Conservation (phyloP, 2,329 filamentous ascomycete species). For the Penicillium corylophilum region DNA sequence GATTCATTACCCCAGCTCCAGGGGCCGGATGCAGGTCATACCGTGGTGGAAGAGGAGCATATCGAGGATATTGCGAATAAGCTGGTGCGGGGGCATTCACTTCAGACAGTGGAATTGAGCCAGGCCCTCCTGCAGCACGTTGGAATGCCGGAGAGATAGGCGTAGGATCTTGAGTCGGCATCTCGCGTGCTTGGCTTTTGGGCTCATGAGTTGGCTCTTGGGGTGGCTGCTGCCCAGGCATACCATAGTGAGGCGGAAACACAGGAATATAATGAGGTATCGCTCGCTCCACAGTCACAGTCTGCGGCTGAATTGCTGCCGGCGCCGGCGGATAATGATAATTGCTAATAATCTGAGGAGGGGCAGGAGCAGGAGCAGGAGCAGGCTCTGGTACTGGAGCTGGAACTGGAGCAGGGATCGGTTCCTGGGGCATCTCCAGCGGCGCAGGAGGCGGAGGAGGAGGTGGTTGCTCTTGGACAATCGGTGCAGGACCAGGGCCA, state of each 20-base stretch:
- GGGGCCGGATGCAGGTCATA: slow-evolving; percentile 26
- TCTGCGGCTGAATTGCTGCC: slow-evolving; percentile 49
- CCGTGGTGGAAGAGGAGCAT: slow-evolving; percentile 25
- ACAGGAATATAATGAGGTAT: slow-evolving; percentile 55
- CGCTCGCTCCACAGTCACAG: slow-evolving; percentile 21
- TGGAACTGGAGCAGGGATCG: not conserved
- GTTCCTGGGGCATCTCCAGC: not conserved
- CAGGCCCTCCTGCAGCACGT: slow-evolving; percentile 61
- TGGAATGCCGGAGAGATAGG: slow-evolving; percentile 64
- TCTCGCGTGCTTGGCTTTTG: not conserved
- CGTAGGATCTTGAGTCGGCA: slow-evolving; percentile 41
- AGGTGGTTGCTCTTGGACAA: slow-evolving; percentile 3
- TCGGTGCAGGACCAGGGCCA: not conserved
- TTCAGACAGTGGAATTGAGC: slow-evolving; percentile 60
- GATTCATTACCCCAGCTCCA: slow-evolving; percentile 23
- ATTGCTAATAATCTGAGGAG: slow-evolving; percentile 11
- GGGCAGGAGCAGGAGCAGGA: not conserved
- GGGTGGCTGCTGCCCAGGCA: not conserved
- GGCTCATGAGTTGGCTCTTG: not conserved
- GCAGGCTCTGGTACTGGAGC: not conserved
- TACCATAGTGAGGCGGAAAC: slow-evolving; percentile 53
- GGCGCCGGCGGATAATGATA: slow-evolving; percentile 7
- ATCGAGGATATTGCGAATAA: slow-evolving; percentile 33
- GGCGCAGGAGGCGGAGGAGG: not conserved
- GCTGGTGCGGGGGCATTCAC: slow-evolving; percentile 48